Evolutionary conservation across 495 filamentous ascomycete genomes (phyloP).

Genomic region (Aspergillus avenaceus): DNA sequence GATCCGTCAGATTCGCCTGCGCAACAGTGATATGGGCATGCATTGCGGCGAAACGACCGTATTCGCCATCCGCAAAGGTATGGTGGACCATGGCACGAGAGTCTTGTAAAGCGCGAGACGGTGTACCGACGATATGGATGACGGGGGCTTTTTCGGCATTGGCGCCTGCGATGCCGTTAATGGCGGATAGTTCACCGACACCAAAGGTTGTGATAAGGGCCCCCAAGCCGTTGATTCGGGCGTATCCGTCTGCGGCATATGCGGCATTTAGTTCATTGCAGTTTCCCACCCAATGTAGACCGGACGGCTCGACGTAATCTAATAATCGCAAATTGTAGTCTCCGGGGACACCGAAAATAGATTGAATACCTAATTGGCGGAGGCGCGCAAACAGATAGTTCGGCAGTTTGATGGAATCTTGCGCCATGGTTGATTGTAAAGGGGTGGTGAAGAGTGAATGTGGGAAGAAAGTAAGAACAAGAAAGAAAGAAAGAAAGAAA

Average conservation of each 20-base stretch:
- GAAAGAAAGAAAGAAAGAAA: not conserved
- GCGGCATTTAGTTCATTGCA: conserved; percentile 82
- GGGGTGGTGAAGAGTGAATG: not conserved
- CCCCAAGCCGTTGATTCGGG: conserved; percentile 65
- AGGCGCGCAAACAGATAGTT: conserved; percentile 69
- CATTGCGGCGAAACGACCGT: conserved; percentile 35
- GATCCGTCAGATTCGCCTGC: conserved; percentile 32
- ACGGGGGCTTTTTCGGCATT: conserved; percentile 74
- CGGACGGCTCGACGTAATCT: conserved; percentile 60
- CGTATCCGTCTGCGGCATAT: conserved; percentile 80
- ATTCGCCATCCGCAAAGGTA: conserved; percentile 42
- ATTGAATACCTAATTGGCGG: conserved; percentile 62
- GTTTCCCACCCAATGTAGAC: conserved; percentile 73
- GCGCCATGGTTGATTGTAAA: conserved; percentile 1
- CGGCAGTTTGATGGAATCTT: conserved; percentile 22
- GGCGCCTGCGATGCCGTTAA: conserved; percentile 69
- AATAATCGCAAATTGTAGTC: conserved; percentile 71
- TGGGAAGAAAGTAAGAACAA: not conserved
- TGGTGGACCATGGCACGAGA: conserved; percentile 37
- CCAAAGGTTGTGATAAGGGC: conserved; percentile 79
- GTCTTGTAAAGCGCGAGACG: conserved; percentile 26
- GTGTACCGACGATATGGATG: conserved; percentile 73
- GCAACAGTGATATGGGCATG: conserved; percentile 34
- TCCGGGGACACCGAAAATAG: conserved; percentile 67
- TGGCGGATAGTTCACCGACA: conserved; percentile 71